Conservation (phyloP, 108 stramenopile species). For the Cylindrotheca fusiformis region DNA sequence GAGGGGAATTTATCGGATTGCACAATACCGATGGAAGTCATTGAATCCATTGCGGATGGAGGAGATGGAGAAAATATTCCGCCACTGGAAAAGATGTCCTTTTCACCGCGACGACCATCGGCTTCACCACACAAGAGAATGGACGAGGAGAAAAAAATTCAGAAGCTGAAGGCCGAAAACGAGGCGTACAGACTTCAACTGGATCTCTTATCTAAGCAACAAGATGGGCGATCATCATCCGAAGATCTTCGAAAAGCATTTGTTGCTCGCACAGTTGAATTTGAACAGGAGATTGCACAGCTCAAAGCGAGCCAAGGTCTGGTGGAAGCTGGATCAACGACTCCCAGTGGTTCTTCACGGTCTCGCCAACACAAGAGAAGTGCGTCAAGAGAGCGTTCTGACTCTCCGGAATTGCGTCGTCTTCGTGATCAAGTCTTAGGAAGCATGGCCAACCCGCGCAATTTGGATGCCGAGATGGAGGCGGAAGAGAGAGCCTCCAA, state of each 20-base stretch:
- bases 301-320: constrained; percentile 18
- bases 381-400: background rate
- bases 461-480: constrained; percentile 28
- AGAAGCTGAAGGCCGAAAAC: constrained; percentile 34
- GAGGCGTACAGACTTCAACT: constrained; percentile 39
- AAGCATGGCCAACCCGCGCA: constrained; percentile 21
- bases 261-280: constrained; percentile 24
- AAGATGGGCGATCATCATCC: constrained; percentile 6
- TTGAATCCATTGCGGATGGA: constrained; percentile 43
- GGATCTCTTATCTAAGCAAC: background rate
- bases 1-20: constrained; percentile 33
- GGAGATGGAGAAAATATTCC: constrained; percentile 14
- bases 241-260: constrained; percentile 27
- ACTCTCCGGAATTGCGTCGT: constrained; percentile 33
- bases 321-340: background rate
- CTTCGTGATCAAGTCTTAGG: constrained; percentile 34
- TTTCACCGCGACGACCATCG: background rate
- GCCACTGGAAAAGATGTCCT: background rate
- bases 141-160: constrained; percentile 2
- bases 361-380: background rate
- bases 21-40: constrained; percentile 36
- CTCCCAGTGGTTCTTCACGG: background rate
- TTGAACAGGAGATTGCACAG: constrained; percentile 50
- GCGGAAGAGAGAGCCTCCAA: constrained; percentile 29
- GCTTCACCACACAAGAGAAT: background rate